Conservation (phyloP, 129 eudicot species). For the Artemisia annua region DNA sequence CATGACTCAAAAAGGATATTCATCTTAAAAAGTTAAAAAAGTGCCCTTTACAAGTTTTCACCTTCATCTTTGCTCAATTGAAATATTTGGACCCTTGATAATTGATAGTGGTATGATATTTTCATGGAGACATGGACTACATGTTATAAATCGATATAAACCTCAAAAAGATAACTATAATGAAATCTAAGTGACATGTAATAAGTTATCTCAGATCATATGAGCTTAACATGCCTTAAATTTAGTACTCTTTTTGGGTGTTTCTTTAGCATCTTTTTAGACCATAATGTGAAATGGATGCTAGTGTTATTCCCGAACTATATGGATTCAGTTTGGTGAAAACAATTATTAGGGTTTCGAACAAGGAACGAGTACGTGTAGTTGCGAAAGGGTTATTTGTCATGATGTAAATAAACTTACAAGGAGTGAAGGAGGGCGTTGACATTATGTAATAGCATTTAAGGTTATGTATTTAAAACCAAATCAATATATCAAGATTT, state of each 20-base stretch:
- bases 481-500: too few species aligned
- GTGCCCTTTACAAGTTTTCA: not conserved
- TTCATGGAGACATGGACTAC: too few species aligned
- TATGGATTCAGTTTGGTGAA: too few species aligned
- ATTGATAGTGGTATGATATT: not conserved
- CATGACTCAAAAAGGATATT: slow-evolving; percentile 16
- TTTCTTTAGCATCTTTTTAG: not conserved
- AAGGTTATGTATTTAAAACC: too few species aligned
- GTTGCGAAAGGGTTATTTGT: too few species aligned
- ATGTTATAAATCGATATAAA: not conserved
- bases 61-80: slow-evolving; percentile 11
- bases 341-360: too few species aligned
- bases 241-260: not conserved
- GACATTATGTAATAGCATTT: too few species aligned
- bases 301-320: too few species aligned
- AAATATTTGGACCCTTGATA: slow-evolving; percentile 4
- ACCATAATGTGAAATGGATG: too few species aligned
- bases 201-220: not conserved
- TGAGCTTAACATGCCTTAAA: not conserved
- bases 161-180: not conserved
- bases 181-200: not conserved
- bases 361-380: too few species aligned
- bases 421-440: too few species aligned
- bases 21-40: slow-evolving; percentile 2
- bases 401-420: too few species aligned